Evolutionary conservation across 441 rosid species (phyloP).

Genomic region (Pelargonium myrrhifolium): DNA sequence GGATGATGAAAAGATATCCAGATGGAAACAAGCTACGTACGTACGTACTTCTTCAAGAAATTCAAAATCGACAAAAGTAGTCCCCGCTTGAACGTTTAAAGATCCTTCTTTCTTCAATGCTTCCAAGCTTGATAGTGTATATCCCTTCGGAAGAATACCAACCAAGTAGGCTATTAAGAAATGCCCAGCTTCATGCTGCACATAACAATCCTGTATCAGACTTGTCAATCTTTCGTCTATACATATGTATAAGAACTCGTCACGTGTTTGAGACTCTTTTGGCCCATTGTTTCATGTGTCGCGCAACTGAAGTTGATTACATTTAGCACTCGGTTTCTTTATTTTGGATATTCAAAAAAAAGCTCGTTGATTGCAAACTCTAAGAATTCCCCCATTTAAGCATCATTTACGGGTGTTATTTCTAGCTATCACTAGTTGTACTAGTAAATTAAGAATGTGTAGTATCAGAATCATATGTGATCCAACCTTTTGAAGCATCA

Average conservation of each 20-base stretch:
- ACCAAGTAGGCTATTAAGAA: slow-evolving; percentile 79
- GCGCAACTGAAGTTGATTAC: too few species aligned
- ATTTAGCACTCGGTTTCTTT: too few species aligned
- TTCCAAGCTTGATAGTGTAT: slow-evolving; percentile 62
- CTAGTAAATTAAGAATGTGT: background rate
- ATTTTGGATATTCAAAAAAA: too few species aligned
- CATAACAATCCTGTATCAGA: background rate
- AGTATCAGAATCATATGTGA: background rate
- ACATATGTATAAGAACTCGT: too few species aligned
- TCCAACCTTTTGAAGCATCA: background rate
- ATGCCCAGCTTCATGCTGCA: slow-evolving; percentile 95
- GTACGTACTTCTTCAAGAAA: slow-evolving; percentile 73
- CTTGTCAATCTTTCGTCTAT: background rate
- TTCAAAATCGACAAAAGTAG: slow-evolving; percentile 80
- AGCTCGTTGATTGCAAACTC: too few species aligned
- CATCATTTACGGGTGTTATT: background rate
- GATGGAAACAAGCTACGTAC: slow-evolving; percentile 2
- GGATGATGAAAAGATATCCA: background rate
- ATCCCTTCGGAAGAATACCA: slow-evolving; percentile 76
- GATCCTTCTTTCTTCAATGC: slow-evolving; percentile 86
- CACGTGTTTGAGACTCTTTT: too few species aligned
- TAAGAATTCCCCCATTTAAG: too few species aligned
- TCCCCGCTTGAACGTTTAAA: slow-evolving; percentile 86
- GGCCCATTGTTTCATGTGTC: too few species aligned
- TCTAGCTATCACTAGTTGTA: background rate